Evolutionary conservation across 805 yeast species (phyloP), one percentile per base, ranked within the genome.

Genomic region (Teunomyces panamensis): DNA sequence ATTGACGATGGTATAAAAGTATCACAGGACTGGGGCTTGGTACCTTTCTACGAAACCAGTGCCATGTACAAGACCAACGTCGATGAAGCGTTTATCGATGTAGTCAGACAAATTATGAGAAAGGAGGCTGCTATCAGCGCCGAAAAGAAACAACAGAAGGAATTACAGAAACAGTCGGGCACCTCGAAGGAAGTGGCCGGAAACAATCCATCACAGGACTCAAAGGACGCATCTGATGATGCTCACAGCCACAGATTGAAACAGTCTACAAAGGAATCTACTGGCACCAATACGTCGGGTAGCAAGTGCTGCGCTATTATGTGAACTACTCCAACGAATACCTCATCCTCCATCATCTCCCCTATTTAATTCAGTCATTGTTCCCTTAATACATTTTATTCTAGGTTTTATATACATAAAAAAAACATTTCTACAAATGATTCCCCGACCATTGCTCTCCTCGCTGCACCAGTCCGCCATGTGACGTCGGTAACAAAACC

Each of bases 51-150:
- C 66, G 96, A 91, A 66, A 85, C 96, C 1, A 84, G 94, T 58
- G 98, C 99, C n/a, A 83, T 89, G 81, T 81, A 84, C 62, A 83
- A 85, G 64, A 84, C 89, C 55, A 89, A 89, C 60, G 95, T 92
- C 28, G 96, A 89, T 62, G 96, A 90, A 58, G 94, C 92, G 0
- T 94, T 91, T 58, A 77, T 84, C 30, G 96, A 88, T 63, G 86
- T 89, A 29, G 95, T 91, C 9, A 81, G 96, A 62, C 96, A 89
- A 60, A 89, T 91, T 49, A 88, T 86, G 79, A 77, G 90, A 56
- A 83, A 85, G 52, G 95, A 87, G 58, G 75, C 75, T 7, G 72
- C 71, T 36, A 62, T 64, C 39, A 67, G 67, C 42, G 75, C 73
- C 20, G 77, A 73, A 54, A 73, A 71, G 68, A 71, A 72, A 46